Conservation (phyloP, 164 flowering plant species). For the Cinnamomum micranthum region DNA sequence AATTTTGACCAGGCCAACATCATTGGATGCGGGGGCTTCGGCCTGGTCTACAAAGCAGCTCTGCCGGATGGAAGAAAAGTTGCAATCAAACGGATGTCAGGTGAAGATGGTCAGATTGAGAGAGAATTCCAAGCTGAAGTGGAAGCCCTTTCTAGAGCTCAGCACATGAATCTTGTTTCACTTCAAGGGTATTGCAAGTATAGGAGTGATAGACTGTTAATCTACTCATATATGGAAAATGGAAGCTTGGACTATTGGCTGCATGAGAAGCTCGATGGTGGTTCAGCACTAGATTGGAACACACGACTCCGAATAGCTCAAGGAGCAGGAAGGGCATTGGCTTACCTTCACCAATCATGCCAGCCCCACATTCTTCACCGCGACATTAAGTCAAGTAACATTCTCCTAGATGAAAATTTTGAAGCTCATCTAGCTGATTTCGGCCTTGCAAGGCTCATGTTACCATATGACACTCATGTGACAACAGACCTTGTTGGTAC, state of each 20-base stretch:
- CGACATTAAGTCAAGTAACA: conserved; percentile 80
- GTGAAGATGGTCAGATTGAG: conserved; percentile 73
- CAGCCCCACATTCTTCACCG: conserved; percentile 76
- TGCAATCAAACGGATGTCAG: conserved; percentile 72
- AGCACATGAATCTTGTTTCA: conserved; percentile 67
- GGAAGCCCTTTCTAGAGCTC: conserved; percentile 69
- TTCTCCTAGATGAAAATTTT: conserved; percentile 65
- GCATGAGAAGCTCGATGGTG: conserved; percentile 66
- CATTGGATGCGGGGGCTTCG: conserved; percentile 80
- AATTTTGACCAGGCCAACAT: conserved; percentile 73
- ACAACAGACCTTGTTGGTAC: conserved; percentile 85
- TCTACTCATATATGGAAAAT: conserved; percentile 75
- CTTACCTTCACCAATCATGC: conserved; percentile 66
- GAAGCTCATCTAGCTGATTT: conserved; percentile 85
- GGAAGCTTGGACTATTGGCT: conserved; percentile 88
- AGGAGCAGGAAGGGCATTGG: conserved; percentile 68
- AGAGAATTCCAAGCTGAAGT: conserved; percentile 80
- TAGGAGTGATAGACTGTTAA: conserved; percentile 52
- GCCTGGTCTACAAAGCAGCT: conserved; percentile 65
- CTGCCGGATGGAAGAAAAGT: conserved; percentile 57
- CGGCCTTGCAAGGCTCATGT: conserved; percentile 75
- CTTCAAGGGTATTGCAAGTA: conserved; percentile 65
- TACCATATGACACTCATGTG: conserved; percentile 70
- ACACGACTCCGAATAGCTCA: conserved; percentile 58
- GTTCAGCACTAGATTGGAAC: conserved; percentile 52